Evolutionary conservation across 2,329 filamentous ascomycete genomes (phyloP).

Genomic region (Furcasterigmium sp.): DNA sequence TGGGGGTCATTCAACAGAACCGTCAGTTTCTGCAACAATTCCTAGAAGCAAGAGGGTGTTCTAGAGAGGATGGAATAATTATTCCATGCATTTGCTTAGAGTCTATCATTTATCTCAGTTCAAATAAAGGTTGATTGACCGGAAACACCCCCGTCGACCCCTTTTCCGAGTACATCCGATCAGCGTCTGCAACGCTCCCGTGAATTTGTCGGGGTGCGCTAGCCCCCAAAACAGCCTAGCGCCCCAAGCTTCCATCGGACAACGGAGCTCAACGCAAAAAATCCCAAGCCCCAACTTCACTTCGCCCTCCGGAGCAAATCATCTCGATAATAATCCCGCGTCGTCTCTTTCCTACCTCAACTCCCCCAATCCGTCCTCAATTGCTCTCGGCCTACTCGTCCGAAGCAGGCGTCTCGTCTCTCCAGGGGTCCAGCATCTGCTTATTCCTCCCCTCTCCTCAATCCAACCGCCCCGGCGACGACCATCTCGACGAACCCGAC

Average conservation of each 20-base stretch:
- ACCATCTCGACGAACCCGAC: constrained; percentile 6
- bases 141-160: too few relatives aligned
- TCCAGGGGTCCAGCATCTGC: not conserved
- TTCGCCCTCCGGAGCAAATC: constrained; percentile 4
- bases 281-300: constrained; percentile 28
- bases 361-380: constrained; percentile 11
- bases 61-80: too few relatives aligned
- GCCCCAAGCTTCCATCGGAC: constrained; percentile 23
- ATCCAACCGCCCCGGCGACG: constrained; percentile 8
- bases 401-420: constrained; percentile 1
- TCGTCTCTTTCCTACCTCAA: constrained; percentile 15
- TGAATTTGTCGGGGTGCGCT: constrained; percentile 14
- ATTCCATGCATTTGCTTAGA: too few relatives aligned
- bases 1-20: too few relatives aligned
- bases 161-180: not conserved
- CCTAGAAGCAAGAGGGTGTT: too few relatives aligned
- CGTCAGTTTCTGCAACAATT: too few relatives aligned
- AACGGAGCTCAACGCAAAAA: constrained; percentile 37
- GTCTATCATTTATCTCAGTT: too few relatives aligned
- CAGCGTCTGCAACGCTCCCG: not conserved
- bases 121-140: too few relatives aligned
- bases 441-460: constrained; percentile 4
- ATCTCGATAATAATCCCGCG: constrained; percentile 24
- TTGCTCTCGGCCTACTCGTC: constrained; percentile 4
- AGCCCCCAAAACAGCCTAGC: constrained; percentile 23